Evolutionary conservation across 2,329 filamentous ascomycete genomes (phyloP), one percentile per base, ranked within the genome.

Genomic region (Hypomyces perniciosus): DNA sequence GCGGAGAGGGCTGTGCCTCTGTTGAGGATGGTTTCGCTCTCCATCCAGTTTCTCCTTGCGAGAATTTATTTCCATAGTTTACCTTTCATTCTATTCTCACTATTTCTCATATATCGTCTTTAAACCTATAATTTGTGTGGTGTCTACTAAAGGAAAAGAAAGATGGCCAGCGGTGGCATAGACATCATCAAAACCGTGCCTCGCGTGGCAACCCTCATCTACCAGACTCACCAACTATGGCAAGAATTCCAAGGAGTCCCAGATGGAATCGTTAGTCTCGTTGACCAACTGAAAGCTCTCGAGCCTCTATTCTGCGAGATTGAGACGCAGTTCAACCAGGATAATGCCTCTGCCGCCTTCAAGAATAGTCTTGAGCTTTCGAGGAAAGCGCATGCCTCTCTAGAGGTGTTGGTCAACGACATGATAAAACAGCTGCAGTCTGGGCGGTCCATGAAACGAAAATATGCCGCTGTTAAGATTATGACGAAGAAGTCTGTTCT

Each of bases 211-310:
- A 59, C 56, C 34, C 54, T 54, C 30, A 53, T 59, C 1, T 20
- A 60, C 40, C 60, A 59, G 20, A 46, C 53, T 13, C 57, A 58
- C 6, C 31, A 51, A 27, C 8, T 65, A 45, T 65, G 61, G 58
- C 52, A 63, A 1, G 49, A 64, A 29, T 35, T 64, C 30, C 34
- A 59, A 28, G 53, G 61, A 2, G 44, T 65, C 26, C 60, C 63
- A 0, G 46, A 57, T 0, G 56, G 61, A 38, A 48, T 60, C 20
- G 26, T 53, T 5, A 44, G 46, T 20, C 52, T 65, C 13, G 51
- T 66, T 9, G 48, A 40, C 5, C 54, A 53, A 5, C 46, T 61
- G 13, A 46, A 61, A 9, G 27, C 42, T 1, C 51, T 56, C 5
- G 44, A 56, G 5, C 30, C 40, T 4, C 47, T 56, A 29, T 63